These are phyloP conservation scores for Spirogloea muscicola DNA, from an alignment of 139 green algal species.

Conservation along the genomic window DNA sequence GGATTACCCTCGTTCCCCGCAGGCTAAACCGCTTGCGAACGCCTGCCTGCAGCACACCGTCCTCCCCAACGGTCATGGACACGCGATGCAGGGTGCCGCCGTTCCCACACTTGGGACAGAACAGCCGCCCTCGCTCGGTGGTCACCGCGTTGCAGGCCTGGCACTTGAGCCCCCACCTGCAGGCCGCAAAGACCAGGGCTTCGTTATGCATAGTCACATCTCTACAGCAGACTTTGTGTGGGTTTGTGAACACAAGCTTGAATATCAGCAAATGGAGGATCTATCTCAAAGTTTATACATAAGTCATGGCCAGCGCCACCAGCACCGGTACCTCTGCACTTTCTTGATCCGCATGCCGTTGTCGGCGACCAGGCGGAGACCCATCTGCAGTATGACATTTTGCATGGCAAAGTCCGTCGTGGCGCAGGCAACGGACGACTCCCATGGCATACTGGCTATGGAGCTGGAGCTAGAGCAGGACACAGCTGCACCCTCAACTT, in stretches of 20 bases:
- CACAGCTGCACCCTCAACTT: no score
- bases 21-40: conserved; percentile 74
- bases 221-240: no score
- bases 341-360: conserved; percentile 72
- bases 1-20: conserved; percentile 61
- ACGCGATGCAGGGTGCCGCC: conserved; percentile 70
- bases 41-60: conserved; percentile 75
- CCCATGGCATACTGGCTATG: no score
- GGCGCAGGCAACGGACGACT: conserved; percentile 61
- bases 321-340: conserved; percentile 49
- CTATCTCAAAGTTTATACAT: background rate
- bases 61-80: conserved; percentile 59
- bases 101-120: conserved; percentile 92
- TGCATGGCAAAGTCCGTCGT: conserved; percentile 97
- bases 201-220: no score
- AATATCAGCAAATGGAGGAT: background rate
- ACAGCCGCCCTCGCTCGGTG: conserved; percentile 63
- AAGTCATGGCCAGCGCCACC: background rate
- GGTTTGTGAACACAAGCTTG: background rate
- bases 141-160: conserved; percentile 62
- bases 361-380: conserved; percentile 54
- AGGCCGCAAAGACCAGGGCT: no score
- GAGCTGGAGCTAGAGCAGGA: no score
- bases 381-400: conserved; percentile 83
- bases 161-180: conserved; percentile 71